phyloP scores from a whole-genome alignment of 23 red algal species.

The Chondrus crispus region DNA sequence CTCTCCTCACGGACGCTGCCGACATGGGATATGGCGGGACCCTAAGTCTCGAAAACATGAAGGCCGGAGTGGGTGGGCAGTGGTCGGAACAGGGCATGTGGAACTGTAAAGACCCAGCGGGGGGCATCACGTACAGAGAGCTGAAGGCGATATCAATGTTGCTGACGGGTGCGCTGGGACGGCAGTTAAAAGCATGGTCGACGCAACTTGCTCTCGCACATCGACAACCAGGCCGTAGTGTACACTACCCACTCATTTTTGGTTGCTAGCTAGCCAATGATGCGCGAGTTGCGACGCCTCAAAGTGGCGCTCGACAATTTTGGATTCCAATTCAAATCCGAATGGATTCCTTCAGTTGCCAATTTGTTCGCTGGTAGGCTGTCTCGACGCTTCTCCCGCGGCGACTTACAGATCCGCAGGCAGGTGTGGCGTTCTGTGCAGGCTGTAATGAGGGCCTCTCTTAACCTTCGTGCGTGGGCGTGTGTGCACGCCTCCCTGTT shows the following conservation, averaged over 20 bases:
- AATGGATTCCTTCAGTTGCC: background rate
- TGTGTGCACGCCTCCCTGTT: no score
- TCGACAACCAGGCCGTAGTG: background rate
- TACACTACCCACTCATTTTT: background rate
- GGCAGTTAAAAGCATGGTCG: background rate
- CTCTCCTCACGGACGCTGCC: background rate
- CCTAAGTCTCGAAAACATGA: background rate
- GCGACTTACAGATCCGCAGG: background rate
- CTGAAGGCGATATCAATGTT: background rate
- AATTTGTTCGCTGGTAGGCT: background rate
- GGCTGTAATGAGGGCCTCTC: no score
- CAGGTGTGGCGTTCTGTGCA: background rate
- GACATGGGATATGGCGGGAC: background rate
- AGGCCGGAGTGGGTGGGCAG: background rate
- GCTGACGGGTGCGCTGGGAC: background rate
- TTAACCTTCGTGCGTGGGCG: no score
- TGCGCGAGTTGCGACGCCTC: background rate
- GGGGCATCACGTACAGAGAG: background rate
- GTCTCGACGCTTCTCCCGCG: background rate
- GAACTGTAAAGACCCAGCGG: background rate
- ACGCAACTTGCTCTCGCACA: background rate
- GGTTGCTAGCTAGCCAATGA: background rate
- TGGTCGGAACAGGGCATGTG: background rate
- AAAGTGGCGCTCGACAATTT: background rate
- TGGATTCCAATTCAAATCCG: background rate